Conservation (phyloP, 202 grass and related monocot species). For the Setaria italica region DNA sequence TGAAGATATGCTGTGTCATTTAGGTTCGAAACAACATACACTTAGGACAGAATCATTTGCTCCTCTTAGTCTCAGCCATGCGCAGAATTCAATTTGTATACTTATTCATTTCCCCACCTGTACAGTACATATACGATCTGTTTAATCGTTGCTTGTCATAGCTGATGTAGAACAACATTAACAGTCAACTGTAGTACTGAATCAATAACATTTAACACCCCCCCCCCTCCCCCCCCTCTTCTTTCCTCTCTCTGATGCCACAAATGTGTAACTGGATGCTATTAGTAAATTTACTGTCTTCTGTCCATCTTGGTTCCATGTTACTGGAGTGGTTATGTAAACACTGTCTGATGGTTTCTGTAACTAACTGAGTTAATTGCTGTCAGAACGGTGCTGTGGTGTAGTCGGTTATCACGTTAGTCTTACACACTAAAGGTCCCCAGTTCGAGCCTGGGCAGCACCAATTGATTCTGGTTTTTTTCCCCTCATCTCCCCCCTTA, state of each 20-base stretch:
- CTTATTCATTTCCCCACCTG: constrained; percentile 30
- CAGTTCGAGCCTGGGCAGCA: constrained; percentile 39
- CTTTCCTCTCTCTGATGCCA: neutral
- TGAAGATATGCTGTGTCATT: constrained; percentile 32
- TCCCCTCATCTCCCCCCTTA: neutral
- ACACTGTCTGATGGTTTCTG: accelerated
- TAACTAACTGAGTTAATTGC: neutral
- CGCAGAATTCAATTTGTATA: constrained; percentile 43
- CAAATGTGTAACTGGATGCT: neutral
- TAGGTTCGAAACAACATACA: constrained; percentile 46
- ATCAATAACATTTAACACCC: constrained; percentile 10
- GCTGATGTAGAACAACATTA: constrained; percentile 40
- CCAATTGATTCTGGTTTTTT: neutral
- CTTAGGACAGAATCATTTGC: constrained; percentile 43
- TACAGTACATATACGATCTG: constrained; percentile 37
- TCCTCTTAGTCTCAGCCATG: constrained; percentile 36
- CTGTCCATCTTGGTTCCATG: neutral
- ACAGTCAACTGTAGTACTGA: constrained; percentile 12
- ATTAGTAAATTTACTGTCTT: neutral
- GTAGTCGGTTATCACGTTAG: constrained; percentile 61
- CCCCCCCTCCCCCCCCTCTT: neutral
- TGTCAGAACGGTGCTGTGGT: constrained; percentile 53
- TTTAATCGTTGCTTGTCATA: constrained; percentile 22
- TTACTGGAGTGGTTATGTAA: neutral
- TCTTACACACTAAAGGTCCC: constrained; percentile 41